phyloP scores from a whole-genome alignment of 225 moss, liverwort and hornwort species.

The Straminergon stramineum region DNA sequence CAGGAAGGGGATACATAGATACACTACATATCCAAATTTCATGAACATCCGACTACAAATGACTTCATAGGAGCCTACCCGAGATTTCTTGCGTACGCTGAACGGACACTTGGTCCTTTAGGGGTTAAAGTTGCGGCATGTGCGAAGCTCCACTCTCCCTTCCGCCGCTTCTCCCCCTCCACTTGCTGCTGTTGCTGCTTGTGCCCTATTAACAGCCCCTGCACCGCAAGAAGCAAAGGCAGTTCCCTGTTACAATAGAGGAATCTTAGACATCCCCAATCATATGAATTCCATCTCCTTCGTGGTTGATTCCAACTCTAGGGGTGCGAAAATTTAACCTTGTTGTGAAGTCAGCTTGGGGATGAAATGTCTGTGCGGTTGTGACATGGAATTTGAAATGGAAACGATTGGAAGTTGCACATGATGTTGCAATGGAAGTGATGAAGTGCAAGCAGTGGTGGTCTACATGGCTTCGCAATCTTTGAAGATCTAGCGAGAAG shows the following conservation, averaged over 20 bases:
- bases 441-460: neutral
- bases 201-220: neutral
- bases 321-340: neutral
- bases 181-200: neutral
- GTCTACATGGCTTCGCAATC: constrained; percentile 7
- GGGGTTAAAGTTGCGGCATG: constrained; percentile 72
- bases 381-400: neutral
- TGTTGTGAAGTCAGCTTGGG: neutral
- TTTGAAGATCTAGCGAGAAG: too few relatives aligned
- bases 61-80: too few relatives aligned
- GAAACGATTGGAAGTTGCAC: neutral
- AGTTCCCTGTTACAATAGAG: too few relatives aligned
- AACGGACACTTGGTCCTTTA: too few relatives aligned
- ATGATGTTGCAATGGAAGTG: neutral
- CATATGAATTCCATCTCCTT: neutral
- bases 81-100: too few relatives aligned
- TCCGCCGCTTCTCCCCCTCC: constrained; percentile 4
- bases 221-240: neutral
- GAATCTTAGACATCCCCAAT: too few relatives aligned
- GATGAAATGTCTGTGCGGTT: neutral
- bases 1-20: too few relatives aligned
- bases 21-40: too few relatives aligned
- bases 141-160: constrained; percentile 28
- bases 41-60: too few relatives aligned
- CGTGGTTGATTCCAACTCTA: neutral